Base-by-base conservation (phyloP, 2,329 filamentous ascomycete species). In the Ophiosphaerella narmari region DNA sequence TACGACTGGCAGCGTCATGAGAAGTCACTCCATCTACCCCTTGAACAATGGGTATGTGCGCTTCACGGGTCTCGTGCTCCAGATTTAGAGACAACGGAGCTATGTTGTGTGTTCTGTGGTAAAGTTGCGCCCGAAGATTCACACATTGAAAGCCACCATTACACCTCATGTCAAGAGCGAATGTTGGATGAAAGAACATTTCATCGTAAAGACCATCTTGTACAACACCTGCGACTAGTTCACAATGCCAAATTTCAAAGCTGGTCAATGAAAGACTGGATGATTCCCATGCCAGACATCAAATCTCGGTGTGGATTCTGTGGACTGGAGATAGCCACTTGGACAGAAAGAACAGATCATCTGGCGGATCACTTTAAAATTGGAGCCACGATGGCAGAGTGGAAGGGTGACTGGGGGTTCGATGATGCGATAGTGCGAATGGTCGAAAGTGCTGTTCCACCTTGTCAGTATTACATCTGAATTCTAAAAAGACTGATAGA, bases 261-360 rank as follows among this genome's bases (percentile, higher is more conserved):
- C 12, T 85, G 56, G 73, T 59, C 65, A 34, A 67, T 68, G 63
- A 48, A 52, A 16, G 43, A 47, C 11, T 68, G 65, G 63, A 66
- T 54, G 50, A n/a, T 61, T 7, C 55, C 63, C 12, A 65, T 59
- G 56, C 56, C 60, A 1, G 50, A 59, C 2, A 58, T 67, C 7
- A 49, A 54, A 2, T 57, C 61, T 1, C 46, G 57, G 23, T 68
- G 65, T 39, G 65, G 65, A 4, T 68, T 68, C 24, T 68, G 64
- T 40, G 55, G 45, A 2, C 36, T 52, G 4, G 52, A 43, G 1
- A 60, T 68, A 54, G 47, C 14, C 5, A 62, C 56, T 0, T 68
- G 65, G 65, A 39, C 39, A 9, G 59, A 67, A 14, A 55, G 65
- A 13, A 48, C 53, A 2, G 59, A 67, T 29, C 65, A 68, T 32